Evolutionary conservation across 306 rosid species (phyloP), one percentile per base, ranked within the genome.

Genomic region (Aeschynomene evenia): DNA sequence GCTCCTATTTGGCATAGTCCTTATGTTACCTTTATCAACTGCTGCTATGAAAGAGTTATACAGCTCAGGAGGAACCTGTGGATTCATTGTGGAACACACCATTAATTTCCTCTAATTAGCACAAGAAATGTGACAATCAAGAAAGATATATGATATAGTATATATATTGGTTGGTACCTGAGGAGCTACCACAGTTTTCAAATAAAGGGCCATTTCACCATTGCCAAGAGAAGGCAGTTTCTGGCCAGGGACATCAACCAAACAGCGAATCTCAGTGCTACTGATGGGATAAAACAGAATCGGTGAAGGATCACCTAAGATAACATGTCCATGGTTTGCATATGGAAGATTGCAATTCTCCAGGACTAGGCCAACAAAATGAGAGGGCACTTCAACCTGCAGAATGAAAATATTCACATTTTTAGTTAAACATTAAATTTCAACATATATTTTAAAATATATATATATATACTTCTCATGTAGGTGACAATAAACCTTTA

Each of bases 361-460:
- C 37, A 88, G 60, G 9, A 85, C 46, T 39, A 83, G 56, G 42
- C 91, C 91, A 53, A 85, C 91, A 80, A 83, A 88, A 79, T 84
- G 87, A 40, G 91, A 88, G 33, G 95, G 96, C 26, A 51, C 82
- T 21, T 92, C 98, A 62, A 92, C 95, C 97, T 91, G 83, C 73
- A 71, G 22, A 68, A n/a, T n/a, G n/a, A n/a, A n/a, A 40, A 72
- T 37, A 53, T 37, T 18, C 0, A 39, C 62, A 56, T 48, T 6
- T 15, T n/a, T n/a, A n/a, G 24, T 29, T 53, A 52, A 70, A 8
- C 54, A 71, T 46, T n/a, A n/a, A n/a, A n/a, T n/a, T n/a, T n/a
- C n/a, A n/a, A n/a, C n/a, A n/a, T n/a, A n/a, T n/a, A n/a, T n/a
- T n/a, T n/a, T n/a, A n/a, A n/a, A n/a, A n/a, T n/a, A n/a, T n/a